Conservation (phyloP, 2,329 filamentous ascomycete genomes). For the Aspergillus sp. region DNA sequence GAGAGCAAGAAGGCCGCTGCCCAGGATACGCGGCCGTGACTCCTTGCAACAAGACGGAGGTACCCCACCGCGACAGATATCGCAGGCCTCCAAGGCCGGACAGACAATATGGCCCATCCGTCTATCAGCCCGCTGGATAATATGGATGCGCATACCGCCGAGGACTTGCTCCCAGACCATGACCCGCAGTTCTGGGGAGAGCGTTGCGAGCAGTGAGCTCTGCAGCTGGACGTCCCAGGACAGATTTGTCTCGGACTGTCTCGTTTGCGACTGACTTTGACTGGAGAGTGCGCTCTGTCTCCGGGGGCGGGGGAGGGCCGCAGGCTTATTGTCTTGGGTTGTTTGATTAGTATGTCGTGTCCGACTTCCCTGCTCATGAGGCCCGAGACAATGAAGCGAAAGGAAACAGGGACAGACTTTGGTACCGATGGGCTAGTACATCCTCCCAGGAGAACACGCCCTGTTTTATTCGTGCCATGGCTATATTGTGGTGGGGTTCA, state of each 20-base stretch:
- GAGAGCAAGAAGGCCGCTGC: conserved; percentile 26
- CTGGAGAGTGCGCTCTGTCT: conserved; percentile 12
- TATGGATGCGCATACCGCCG: conserved; percentile 34
- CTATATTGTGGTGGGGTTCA: background rate
- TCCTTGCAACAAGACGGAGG: conserved; percentile 26
- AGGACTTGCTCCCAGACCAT: conserved; percentile 39
- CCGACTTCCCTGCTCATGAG: background rate
- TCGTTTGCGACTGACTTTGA: conserved; percentile 10
- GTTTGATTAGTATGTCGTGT: background rate
- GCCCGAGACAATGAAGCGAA: background rate
- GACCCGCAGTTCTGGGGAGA: conserved; percentile 37
- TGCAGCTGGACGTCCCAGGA: conserved; percentile 23
- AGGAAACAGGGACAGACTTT: conserved; percentile 34
- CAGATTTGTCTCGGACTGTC: conserved; percentile 14
- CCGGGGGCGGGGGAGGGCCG: conserved; percentile 19
- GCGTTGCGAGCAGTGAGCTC: conserved; percentile 29
- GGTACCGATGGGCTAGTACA: conserved; percentile 40
- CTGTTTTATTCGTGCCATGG: conserved; percentile 36
- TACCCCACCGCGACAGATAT: conserved; percentile 34
- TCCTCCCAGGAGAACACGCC: conserved; percentile 44
- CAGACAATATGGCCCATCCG: conserved; percentile 36
- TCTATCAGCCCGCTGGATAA: conserved; percentile 33
- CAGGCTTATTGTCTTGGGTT: conserved; percentile 32
- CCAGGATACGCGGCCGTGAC: background rate
- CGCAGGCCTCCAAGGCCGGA: conserved; percentile 27